phyloP scores from a whole-genome alignment of 768 basidiomycete genomes.

The Suillus brevipes region DNA sequence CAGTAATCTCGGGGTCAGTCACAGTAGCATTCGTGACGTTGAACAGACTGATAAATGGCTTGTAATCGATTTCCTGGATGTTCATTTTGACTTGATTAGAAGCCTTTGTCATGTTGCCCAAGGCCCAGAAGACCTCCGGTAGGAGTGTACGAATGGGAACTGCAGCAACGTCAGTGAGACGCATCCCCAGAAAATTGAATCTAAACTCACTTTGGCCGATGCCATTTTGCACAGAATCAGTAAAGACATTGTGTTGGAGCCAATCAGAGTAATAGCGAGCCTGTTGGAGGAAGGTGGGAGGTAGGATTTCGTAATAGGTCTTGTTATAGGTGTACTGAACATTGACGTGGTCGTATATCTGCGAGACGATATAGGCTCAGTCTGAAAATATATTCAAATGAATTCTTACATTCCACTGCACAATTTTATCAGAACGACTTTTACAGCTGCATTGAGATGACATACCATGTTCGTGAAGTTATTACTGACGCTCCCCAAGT shows the following conservation, averaged over 20 bases:
- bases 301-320: conserved; percentile 68
- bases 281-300: conserved; percentile 67
- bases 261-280: conserved; percentile 69
- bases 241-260: conserved; percentile 72
- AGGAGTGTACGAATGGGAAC: conserved; percentile 76
- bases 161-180: conserved; percentile 26
- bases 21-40: conserved; percentile 60
- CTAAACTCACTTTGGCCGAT: conserved; percentile 67
- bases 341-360: conserved; percentile 75
- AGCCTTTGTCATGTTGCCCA: conserved; percentile 73
- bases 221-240: conserved; percentile 51
- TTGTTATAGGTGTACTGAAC: conserved; percentile 73
- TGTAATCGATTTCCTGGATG: conserved; percentile 74
- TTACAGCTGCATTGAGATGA: background rate
- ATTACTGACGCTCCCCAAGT: conserved; percentile 25
- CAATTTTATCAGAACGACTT: background rate
- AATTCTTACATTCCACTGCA: conserved; percentile 63
- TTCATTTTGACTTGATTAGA: conserved; percentile 72
- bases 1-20: conserved; percentile 53
- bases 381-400: background rate
- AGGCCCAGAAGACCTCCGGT: conserved; percentile 61
- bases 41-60: conserved; percentile 82
- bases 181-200: background rate
- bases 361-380: conserved; percentile 1
- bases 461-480: conserved; percentile 35